Evolutionary conservation across 2,329 filamentous ascomycete species (phyloP).

Genomic region (Pseudocercospora macadamiae): DNA sequence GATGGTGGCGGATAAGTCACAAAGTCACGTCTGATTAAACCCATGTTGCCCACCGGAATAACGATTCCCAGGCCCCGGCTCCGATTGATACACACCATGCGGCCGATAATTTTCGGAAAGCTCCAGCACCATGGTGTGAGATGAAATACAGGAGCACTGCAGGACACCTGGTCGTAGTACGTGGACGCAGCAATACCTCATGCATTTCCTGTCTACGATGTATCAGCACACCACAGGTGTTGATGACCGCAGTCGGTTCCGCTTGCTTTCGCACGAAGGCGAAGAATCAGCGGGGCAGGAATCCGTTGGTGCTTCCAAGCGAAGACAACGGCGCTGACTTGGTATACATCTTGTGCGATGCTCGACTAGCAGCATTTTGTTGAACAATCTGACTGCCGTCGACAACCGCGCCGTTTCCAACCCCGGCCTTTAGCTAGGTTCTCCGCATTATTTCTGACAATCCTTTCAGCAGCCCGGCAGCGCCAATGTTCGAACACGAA

Average conservation of each 20-base stretch:
- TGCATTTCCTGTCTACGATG: too few species aligned
- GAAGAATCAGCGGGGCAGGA: not conserved
- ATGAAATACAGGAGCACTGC: not conserved
- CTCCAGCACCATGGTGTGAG: not conserved
- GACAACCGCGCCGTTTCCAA: not conserved
- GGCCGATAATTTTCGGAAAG: not conserved
- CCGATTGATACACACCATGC: not conserved
- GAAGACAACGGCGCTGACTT: not conserved
- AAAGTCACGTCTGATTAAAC: not conserved
- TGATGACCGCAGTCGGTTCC: not conserved
- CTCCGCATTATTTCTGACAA: conserved; percentile 10
- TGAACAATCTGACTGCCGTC: not conserved
- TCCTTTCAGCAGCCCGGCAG: not conserved
- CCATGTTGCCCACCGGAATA: not conserved
- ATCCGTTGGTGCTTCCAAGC: not conserved
- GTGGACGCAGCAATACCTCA: too few species aligned
- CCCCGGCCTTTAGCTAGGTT: not conserved
- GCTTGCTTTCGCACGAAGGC: not conserved
- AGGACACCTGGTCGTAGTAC: not conserved
- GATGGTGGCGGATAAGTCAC: conserved; percentile 6
- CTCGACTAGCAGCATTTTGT: not conserved
- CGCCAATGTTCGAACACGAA: not conserved
- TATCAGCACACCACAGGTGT: not conserved
- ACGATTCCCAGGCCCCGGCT: conserved; percentile 1
- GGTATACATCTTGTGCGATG: not conserved